A percentile compares a stretch with the other conserved stretches of the same genome.
phyloP scores from a whole-genome alignment of 2,329 filamentous ascomycete genomes.

The Cordyceps cicadae region DNA sequence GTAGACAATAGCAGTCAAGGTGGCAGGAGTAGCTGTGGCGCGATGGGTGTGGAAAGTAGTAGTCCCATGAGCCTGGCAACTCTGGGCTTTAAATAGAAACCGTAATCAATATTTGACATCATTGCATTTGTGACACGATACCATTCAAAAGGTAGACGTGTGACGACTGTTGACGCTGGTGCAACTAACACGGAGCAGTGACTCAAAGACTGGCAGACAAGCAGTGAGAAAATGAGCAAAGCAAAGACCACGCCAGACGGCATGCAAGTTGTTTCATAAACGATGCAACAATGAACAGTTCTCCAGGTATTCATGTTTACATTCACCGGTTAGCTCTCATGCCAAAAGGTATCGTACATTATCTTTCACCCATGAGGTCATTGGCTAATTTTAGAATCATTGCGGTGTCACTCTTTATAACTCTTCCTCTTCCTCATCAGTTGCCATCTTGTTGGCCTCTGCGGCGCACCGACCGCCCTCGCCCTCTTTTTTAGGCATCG shows the following conservation, averaged over 20 bases:
- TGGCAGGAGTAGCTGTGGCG: too few relatives aligned
- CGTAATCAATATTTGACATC: too few relatives aligned
- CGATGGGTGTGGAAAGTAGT: too few relatives aligned
- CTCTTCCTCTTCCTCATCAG: slow-evolving; percentile 44
- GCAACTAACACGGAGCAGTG: too few relatives aligned
- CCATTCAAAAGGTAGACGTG: too few relatives aligned
- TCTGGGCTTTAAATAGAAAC: too few relatives aligned
- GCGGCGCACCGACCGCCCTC: slow-evolving; percentile 38
- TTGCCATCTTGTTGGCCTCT: slow-evolving; percentile 60
- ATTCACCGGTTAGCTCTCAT: not conserved
- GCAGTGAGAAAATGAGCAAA: too few relatives aligned
- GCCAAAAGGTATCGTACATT: slow-evolving; percentile 11
- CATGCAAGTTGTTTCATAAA: not conserved
- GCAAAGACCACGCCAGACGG: too few relatives aligned
- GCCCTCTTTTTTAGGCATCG: slow-evolving; percentile 66
- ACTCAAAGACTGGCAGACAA: not conserved
- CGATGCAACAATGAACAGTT: not conserved
- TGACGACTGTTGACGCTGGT: too few relatives aligned
- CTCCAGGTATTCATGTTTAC: not conserved
- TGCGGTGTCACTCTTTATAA: slow-evolving; percentile 20
- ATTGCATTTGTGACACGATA: too few relatives aligned
- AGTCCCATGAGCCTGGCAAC: too few relatives aligned
- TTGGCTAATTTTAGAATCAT: not conserved
- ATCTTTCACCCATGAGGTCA: not conserved
- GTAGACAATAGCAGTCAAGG: not conserved